Evolutionary conservation across 768 basidiomycete genomes (phyloP), one percentile per base, ranked within the genome.

Genomic region (Tylopilus plumbeoviolaceoides): DNA sequence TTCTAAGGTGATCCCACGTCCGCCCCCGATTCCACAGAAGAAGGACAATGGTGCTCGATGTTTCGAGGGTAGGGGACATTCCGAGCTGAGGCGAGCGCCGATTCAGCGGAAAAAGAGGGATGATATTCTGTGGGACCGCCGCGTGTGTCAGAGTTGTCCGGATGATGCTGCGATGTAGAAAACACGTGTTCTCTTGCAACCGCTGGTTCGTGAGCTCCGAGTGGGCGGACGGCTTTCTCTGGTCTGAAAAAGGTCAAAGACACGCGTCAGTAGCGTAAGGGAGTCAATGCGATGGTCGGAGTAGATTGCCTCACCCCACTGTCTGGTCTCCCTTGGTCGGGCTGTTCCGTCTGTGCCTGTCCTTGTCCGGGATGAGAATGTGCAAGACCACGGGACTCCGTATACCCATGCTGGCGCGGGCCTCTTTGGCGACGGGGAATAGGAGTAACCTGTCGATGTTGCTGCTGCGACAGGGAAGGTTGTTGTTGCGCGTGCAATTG

Each of bases 151-250:
- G 58, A 35, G 15, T 38, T 25, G 15, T 20, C 30, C 3, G 30
- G 39, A 27, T 48, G 54, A 14, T 48, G 30, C 4, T 25, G 46
- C 12, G 49, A 35, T 4, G 49, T 18, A 41, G 39, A 5, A 31
- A 54, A 47, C 4, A 25, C 0, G 33, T 44, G 55, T 18, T 51
- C 57, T 11, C 56, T 31, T 65, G 65, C 4, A 67, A 28, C 0
- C 65, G 65, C 45, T 58, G 63, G 17, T 47, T 63, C 9, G 58
- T 39, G 7, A 66, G 49, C 3, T 47, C 41, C 54, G 59, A 5
- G 53, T 6, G 5, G 46, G 25, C n/a, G 27, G 25, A 36, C 5
- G 51, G 7, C 27, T 51, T 14, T 54, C 48, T 43, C 33, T 54
- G 27, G 28, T 20, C 46, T 56, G 44, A 31, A 20, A 9, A 30